Evolutionary conservation across 2,329 filamentous ascomycete genomes (phyloP), one percentile per base, ranked within the genome.

Genomic region (Lizonia empirigonia): DNA sequence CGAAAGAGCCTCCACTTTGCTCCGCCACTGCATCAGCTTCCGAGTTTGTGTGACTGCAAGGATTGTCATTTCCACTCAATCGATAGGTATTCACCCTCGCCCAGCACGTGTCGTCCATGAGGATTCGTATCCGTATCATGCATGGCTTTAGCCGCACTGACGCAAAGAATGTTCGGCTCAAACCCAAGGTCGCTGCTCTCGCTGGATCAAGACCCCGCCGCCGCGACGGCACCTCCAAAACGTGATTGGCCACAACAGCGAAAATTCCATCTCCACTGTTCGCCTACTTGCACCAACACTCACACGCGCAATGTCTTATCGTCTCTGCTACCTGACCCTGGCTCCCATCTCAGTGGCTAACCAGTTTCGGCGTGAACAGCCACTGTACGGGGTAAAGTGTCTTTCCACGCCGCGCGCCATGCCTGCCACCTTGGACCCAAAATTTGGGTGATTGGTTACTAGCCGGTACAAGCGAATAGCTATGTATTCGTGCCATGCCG

Each of bases 401-500:
- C 55, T 44, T 53, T 48, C 53, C 47, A 57, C 52, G 56, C 59
- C 56, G 47, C 53, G 56, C 62, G 58, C 60, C 59, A 59, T 53
- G 60, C 58, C 55, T 62, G 54, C 44, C 20, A 49, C 29, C 39
- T 50, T 50, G 56, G 55, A 53, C 55, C 59, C 46, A 35, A 50
- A 38, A 32, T 35, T 18, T 27, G 24, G 40, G 41, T 68, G 54
- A 72, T 71, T 72, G 68, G 69, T 42, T 40, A 34, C 29, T 55
- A 50, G 38, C 55, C 59, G 58, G 62, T 32, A 51, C 53, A 64
- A 56, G 60, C 62, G 60, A 52, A 65, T 24, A 62, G 60, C 65
- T 63, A 61, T 65, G 56, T 64, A 59, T 60, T 64, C 60, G 55
- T 56, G 63, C 64, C 56, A 66, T 63, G 67, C 68, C 69, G 63